Percentiles rank a stretch among this genome's conserved stretches.
Evolutionary conservation across 2,329 filamentous ascomycete genomes (phyloP).

Genomic region (Byssochlamys sp.): DNA sequence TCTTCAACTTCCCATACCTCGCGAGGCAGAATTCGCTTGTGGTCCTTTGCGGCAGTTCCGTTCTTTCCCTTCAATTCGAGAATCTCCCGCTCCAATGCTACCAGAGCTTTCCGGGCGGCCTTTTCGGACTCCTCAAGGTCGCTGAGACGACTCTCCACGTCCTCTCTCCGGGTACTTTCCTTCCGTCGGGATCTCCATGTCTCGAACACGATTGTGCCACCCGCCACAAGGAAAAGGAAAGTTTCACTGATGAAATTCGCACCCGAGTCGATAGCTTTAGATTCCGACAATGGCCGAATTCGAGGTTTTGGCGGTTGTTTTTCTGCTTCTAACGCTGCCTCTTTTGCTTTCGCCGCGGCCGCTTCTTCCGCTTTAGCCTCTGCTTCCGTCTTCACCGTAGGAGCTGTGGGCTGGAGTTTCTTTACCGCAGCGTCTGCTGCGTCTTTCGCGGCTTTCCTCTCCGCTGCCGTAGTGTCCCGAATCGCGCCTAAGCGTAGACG

Average conservation of each 20-base stretch:
- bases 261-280: slow-evolving; percentile 59
- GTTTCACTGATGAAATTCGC: slow-evolving; percentile 60
- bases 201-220: slow-evolving; percentile 54
- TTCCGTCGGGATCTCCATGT: slow-evolving; percentile 53
- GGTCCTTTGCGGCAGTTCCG: slow-evolving; percentile 18
- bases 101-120: slow-evolving; percentile 29
- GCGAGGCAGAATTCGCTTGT: slow-evolving; percentile 29
- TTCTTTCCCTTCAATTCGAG: slow-evolving; percentile 32
- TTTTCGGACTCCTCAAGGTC: slow-evolving; percentile 46
- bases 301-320: slow-evolving; percentile 41
- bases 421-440: slow-evolving; percentile 47
- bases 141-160: slow-evolving; percentile 50
- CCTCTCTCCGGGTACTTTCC: slow-evolving; percentile 49
- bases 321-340: slow-evolving; percentile 36
- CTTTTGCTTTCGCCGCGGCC: slow-evolving; percentile 35
- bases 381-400: slow-evolving; percentile 54
- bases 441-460: slow-evolving; percentile 38
- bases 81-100: slow-evolving; percentile 39
- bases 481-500: slow-evolving; percentile 56
- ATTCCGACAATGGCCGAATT: slow-evolving; percentile 56
- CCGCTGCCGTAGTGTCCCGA: slow-evolving; percentile 48
- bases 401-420: slow-evolving; percentile 42
- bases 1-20: slow-evolving; percentile 30
- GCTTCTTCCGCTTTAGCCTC: slow-evolving; percentile 49
- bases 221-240: slow-evolving; percentile 57